Conservation (phyloP, 352 stramenopile genomes). For the Globisporangium alternatum region DNA sequence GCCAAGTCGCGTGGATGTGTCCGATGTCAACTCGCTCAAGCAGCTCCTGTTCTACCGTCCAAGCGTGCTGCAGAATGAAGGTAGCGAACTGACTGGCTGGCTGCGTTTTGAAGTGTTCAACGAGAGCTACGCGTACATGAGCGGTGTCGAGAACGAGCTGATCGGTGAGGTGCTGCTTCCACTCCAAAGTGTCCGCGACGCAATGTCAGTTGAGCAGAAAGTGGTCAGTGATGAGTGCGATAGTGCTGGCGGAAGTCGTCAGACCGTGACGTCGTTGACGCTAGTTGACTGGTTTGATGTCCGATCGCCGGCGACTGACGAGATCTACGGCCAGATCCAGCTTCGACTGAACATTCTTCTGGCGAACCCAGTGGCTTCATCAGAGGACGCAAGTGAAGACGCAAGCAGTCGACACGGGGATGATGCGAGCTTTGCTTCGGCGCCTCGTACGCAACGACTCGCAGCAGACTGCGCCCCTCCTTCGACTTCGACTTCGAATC, state of each 20-base stretch:
- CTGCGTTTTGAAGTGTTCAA: slow-evolving; percentile 74
- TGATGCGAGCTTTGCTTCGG: neutral
- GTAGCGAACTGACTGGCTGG: slow-evolving; percentile 51
- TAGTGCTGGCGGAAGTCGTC: slow-evolving; percentile 17
- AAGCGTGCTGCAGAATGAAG: slow-evolving; percentile 22
- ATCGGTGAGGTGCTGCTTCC: slow-evolving; percentile 74
- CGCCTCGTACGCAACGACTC: slow-evolving; percentile 33
- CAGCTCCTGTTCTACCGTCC: slow-evolving; percentile 77
- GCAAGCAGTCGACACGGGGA: slow-evolving; percentile 21
- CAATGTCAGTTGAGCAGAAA: slow-evolving; percentile 63
- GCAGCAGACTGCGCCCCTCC: slow-evolving; percentile 42
- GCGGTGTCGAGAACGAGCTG: slow-evolving; percentile 66
- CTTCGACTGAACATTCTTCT: slow-evolving; percentile 71
- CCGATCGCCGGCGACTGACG: slow-evolving; percentile 48
- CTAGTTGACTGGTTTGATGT: slow-evolving; percentile 83
- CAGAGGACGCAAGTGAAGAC: slow-evolving; percentile 9
- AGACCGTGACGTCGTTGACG: slow-evolving; percentile 61
- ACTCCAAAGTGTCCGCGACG: slow-evolving; percentile 59
- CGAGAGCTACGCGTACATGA: slow-evolving; percentile 78
- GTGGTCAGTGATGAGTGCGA: slow-evolving; percentile 35
- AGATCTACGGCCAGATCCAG: slow-evolving; percentile 70
- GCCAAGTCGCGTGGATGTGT: slow-evolving; percentile 61
- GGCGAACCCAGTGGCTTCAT: slow-evolving; percentile 41
- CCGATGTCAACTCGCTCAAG: slow-evolving; percentile 63
- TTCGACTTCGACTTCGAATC: slow-evolving; percentile 24